Conservation (phyloP, 2,329 filamentous ascomycete genomes). For the Alternaria atra region DNA sequence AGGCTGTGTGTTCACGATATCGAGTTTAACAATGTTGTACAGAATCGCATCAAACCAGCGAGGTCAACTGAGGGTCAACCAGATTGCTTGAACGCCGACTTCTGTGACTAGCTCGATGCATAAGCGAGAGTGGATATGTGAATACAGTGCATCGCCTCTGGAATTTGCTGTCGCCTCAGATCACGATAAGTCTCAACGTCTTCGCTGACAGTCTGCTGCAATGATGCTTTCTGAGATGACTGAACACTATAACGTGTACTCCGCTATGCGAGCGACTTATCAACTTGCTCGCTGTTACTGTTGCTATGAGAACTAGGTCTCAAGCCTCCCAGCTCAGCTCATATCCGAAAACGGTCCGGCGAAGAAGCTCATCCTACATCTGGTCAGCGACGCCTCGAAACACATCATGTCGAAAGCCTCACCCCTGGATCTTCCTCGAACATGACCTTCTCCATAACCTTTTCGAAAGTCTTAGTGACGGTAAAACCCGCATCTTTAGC, state of each 20-base stretch:
- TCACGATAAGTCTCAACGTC: neutral
- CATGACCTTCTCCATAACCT: conserved; percentile 83
- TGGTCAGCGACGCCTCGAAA: neutral
- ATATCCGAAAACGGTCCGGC: conserved; percentile 85
- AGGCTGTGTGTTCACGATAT: conserved; percentile 7
- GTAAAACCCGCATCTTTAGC: conserved; percentile 74
- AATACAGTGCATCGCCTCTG: neutral
- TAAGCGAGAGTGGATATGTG: neutral
- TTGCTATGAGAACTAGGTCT: neutral
- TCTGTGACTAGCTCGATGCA: conserved; percentile 8
- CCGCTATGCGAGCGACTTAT: neutral
- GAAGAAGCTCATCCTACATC: conserved; percentile 73
- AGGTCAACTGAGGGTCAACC: neutral
- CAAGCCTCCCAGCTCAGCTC: conserved; percentile 68
- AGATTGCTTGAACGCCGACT: conserved; percentile 11
- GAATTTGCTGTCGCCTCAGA: neutral
- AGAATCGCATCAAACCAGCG: conserved; percentile 7
- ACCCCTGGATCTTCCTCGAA: conserved; percentile 88
- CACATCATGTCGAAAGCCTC: conserved; percentile 37
- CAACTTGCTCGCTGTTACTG: neutral
- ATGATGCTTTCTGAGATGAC: neutral
- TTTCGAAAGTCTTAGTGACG: conserved; percentile 83
- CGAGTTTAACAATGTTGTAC: conserved; percentile 10
- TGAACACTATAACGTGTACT: neutral
- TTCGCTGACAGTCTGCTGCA: neutral